Percentiles rank a stretch among this genome's conserved stretches.
Evolutionary conservation across 129 eudicot species (phyloP).

Genomic region (Daucus carota): DH1_v3.0 NC_030383.2:14965001-14965500

Average conservation of each 20-base stretch:
- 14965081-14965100: too few relatives aligned
- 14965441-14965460: slow-evolving; percentile 59
- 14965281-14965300: background rate
- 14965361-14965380: slow-evolving; percentile 86
- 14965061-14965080: background rate
- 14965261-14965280: background rate
- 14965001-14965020: background rate
- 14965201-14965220: background rate
- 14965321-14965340: background rate
- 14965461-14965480: too few relatives aligned
- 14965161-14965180: too few relatives aligned
- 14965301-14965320: background rate
- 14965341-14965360: slow-evolving; percentile 43
- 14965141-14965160: too few relatives aligned
- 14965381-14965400: slow-evolving; percentile 66
- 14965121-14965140: too few relatives aligned
- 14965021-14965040: background rate
- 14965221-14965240: background rate
- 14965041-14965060: background rate
- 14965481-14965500: too few relatives aligned
- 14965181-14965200: background rate
- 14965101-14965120: too few relatives aligned
- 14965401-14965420: slow-evolving; percentile 76
- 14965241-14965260: background rate
- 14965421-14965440: slow-evolving; percentile 65